A percentile compares a stretch with the other conserved stretches of the same genome.
Conservation (phyloP, 495 filamentous ascomycete species). For the Neurospora sp. region DNA sequence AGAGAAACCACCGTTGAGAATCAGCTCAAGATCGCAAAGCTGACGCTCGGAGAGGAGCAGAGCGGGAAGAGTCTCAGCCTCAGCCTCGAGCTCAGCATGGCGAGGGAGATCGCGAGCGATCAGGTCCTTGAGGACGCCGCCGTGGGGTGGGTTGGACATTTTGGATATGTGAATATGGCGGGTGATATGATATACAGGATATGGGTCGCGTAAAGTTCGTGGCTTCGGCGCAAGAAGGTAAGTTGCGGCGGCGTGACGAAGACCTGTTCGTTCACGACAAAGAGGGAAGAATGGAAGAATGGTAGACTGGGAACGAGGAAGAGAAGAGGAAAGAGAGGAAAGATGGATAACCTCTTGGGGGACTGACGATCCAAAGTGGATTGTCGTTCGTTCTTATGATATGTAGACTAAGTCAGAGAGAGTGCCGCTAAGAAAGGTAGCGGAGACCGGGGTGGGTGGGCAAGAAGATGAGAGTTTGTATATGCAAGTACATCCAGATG, state of each 20-base stretch:
- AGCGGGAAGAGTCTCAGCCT: constrained; percentile 81
- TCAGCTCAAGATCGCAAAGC: constrained; percentile 92
- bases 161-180: constrained; percentile 2
- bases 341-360: background rate
- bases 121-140: constrained; percentile 94
- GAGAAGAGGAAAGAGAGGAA: background rate
- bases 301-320: background rate
- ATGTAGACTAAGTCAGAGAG: background rate
- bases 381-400: background rate
- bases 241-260: background rate
- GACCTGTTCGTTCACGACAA: background rate
- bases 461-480: background rate
- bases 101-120: constrained; percentile 78
- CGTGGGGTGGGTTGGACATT: constrained; percentile 75
- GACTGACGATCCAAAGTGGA: background rate
- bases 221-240: background rate
- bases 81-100: constrained; percentile 62
- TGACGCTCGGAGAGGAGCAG: constrained; percentile 84
- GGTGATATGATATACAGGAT: background rate
- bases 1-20: constrained; percentile 94
- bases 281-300: background rate
- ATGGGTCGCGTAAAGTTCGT: background rate
- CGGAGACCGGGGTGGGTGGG: background rate
- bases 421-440: background rate
- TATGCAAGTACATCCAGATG: background rate